Evolutionary conservation across 2,329 filamentous ascomycete genomes (phyloP).

Genomic region (Chaetomium sp.): DNA sequence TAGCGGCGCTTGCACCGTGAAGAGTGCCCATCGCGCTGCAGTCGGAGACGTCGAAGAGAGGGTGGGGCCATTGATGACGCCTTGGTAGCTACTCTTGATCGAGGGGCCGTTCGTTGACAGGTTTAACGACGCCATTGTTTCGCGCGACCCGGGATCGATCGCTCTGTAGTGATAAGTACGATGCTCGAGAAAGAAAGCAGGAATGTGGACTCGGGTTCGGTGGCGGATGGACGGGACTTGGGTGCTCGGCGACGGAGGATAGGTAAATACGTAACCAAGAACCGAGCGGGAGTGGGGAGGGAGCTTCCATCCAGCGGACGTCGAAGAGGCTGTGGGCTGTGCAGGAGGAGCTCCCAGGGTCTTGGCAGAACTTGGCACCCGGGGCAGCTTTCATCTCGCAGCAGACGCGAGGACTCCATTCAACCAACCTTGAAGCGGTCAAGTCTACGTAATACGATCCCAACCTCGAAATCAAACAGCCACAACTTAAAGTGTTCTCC

Average conservation of each 20-base stretch:
- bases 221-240: constrained; percentile 1
- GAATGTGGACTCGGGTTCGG: neutral
- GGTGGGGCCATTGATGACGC: constrained; percentile 56
- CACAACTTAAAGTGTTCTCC: neutral
- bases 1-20: constrained; percentile 88
- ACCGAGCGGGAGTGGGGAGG: constrained; percentile 22
- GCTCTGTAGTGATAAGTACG: neutral
- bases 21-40: constrained; percentile 90
- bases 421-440: neutral
- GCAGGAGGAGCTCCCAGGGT: constrained; percentile 17
- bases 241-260: neutral
- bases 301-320: constrained; percentile 24
- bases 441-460: neutral
- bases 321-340: constrained; percentile 27
- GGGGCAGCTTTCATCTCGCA: neutral
- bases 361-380: constrained; percentile 16
- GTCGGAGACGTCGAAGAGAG: constrained; percentile 69
- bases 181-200: neutral
- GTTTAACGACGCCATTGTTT: constrained; percentile 75
- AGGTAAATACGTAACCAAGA: too few relatives aligned
- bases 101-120: constrained; percentile 77
- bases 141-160: constrained; percentile 8
- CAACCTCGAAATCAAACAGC: neutral
- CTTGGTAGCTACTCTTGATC: constrained; percentile 78
- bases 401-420: neutral